Base-by-base conservation (phyloP, 1,284 basidiomycete genomes). In the Apiotrichum mycotoxinovorans region DNA sequence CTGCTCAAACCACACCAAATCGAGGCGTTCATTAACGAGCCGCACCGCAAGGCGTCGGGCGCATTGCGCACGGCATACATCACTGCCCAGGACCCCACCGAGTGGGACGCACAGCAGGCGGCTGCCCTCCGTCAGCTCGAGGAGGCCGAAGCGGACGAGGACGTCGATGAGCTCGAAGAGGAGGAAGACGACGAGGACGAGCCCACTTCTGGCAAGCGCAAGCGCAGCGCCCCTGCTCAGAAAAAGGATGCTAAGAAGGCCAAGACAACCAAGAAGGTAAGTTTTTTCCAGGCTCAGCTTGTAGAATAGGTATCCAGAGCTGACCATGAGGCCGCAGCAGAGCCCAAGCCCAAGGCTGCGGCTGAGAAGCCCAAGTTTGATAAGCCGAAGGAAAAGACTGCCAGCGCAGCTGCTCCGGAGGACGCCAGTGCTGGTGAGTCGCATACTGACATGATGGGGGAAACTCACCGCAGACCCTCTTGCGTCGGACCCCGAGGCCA, bases 11-110 rank as follows among this genome's bases (percentile, higher is more conserved):
- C 80, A 30, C 84, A 89, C 72, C 89, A 93, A 78, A 95, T 97
- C 76, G 83, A 88, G 64, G 82, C 85, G 8, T 96, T 86, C 78
- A 84, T 96, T 75, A 81, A 79, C 66, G 86, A 88, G 72, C 84
- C 55, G 77, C 80, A 75, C 67, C 78, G 77, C 75, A 92, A 91
- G 79, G 85, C 85, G 71, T 84, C 82, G 35, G 85, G 84, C 38
- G 87, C 91, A 43, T 84, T 98, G 42, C 78, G 87, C 40, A 76
- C 82, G 52, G 92, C 88, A 17, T 98, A 97, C 79, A 81, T 84
- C 66, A 85, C 88, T 65, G 92, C 93, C 7, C 80, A 86, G 47
- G 85, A 95, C 77, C 93, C 93, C 1, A 78, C 77, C 37, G 80
- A 83, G 51, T 95, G 91, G 89, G 66, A 70, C 49, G 58, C 52